Evolutionary conservation across 441 rosid species (phyloP), one percentile per base, ranked within the genome.

Genomic region (Bruguiera hainesii): DNA sequence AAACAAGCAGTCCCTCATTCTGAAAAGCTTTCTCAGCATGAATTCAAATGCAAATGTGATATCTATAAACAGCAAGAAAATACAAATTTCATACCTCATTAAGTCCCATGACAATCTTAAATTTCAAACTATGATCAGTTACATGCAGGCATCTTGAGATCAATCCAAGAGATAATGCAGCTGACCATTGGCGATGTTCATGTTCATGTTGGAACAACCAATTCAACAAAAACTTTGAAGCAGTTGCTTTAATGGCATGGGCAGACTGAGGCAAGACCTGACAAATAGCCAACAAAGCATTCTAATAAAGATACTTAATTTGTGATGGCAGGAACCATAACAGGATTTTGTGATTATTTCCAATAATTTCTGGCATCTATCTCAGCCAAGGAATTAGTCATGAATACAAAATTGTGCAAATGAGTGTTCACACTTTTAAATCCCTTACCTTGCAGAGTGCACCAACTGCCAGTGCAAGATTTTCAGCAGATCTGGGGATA

Each of bases 121-220:
- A 81, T 70, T 89, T 91, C 81, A 83, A 90, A 79, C 83, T 86
- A 71, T 87, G 91, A 75, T 94, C 96, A 50, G 99, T 94, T 58
- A 83, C 87, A 68, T 94, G 96, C 30, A 91, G 70, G 75, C 92
- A 80, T 60, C 86, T 83, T 33, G 97, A 81, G 68, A 89, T 80
- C 79, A 87, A 78, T 73, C 97, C 99, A 80, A 94, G 94, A 76
- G 99, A 85, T 66, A 94, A 80, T 74, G 89, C 94, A 68, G 99
- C 93, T 48, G 97, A 83, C 99, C 97, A 94, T 71, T 94, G 97
- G 78, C 94, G 89, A 75, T 91, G 84, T 75, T 94, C 97, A 78
- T 89, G 97, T 67, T 91, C 91, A 77, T 85, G 81, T 81, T 89
- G 87, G 80, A 80, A 84, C 76, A 94, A 72, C 96, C 96, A 89